Percentiles rank a stretch among this genome's conserved stretches.
phyloP scores from a whole-genome alignment of 345 rosid species.

The Aquilaria sinensis region DNA sequence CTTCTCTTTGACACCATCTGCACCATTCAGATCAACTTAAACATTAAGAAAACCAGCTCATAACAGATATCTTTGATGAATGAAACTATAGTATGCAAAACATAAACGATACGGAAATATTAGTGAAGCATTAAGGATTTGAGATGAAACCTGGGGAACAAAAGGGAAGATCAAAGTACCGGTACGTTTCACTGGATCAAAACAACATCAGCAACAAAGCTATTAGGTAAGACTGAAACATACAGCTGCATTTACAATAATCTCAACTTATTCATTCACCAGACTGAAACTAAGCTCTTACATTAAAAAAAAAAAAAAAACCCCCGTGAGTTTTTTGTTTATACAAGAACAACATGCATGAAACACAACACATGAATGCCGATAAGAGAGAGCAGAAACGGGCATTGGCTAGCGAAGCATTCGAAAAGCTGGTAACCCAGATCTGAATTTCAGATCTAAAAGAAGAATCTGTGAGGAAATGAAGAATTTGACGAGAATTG shows the following conservation, averaged over 20 bases:
- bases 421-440: not conserved
- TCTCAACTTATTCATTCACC: too few species aligned
- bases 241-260: too few species aligned
- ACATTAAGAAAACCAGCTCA: not conserved
- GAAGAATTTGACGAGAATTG: not conserved
- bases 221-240: not conserved
- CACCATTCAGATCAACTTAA: slow-evolving; percentile 5
- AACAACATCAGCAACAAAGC: slow-evolving; percentile 14
- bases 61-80: not conserved
- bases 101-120: not conserved
- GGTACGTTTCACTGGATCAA: slow-evolving; percentile 72
- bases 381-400: too few species aligned
- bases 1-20: slow-evolving; percentile 69
- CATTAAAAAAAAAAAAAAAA: not conserved
- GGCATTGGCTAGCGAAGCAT: not conserved
- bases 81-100: too few species aligned
- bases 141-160: slow-evolving; percentile 51
- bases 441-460: slow-evolving; percentile 10
- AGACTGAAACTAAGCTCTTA: not conserved
- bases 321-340: too few species aligned
- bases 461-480: not conserved
- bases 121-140: not conserved
- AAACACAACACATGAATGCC: too few species aligned
- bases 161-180: slow-evolving; percentile 78
- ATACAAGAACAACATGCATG: too few species aligned